phyloP scores from a whole-genome alignment of 441 rosid species.

The Breynia disticha region DNA sequence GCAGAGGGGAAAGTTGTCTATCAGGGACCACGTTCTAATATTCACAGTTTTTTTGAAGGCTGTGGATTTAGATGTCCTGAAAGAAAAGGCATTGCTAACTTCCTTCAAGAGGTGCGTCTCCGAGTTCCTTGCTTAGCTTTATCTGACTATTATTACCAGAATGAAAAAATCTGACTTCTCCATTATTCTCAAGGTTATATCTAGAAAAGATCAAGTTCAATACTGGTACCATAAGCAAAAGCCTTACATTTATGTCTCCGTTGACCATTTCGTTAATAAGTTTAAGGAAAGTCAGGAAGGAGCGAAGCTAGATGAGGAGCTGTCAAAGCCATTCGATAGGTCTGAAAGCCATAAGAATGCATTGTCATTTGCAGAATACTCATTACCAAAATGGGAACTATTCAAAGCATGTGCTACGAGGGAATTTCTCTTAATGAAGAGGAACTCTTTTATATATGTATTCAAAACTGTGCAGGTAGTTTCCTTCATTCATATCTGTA shows the following conservation, averaged over 20 bases:
- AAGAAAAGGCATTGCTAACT: slow-evolving; percentile 39
- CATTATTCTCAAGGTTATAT: slow-evolving; percentile 30
- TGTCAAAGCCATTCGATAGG: slow-evolving; percentile 26
- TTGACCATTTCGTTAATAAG: slow-evolving; percentile 24
- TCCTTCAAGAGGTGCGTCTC: slow-evolving; percentile 29
- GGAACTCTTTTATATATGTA: slow-evolving; percentile 37
- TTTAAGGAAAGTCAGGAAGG: slow-evolving; percentile 28
- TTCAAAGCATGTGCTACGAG: slow-evolving; percentile 34
- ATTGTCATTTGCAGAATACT: slow-evolving; percentile 25
- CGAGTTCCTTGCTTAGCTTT: neutral
- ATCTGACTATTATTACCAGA: neutral
- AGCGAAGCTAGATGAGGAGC: slow-evolving; percentile 22
- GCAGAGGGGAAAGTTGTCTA: slow-evolving; percentile 34
- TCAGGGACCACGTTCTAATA: slow-evolving; percentile 26
- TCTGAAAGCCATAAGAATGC: slow-evolving; percentile 20
- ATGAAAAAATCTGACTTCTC: neutral
- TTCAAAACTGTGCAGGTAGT: slow-evolving; percentile 39
- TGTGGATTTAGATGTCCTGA: slow-evolving; percentile 31
- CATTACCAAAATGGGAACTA: slow-evolving; percentile 37
- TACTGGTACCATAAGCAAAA: slow-evolving; percentile 26
- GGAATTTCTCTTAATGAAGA: slow-evolving; percentile 46
- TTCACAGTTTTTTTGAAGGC: slow-evolving; percentile 27
- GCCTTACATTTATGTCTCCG: slow-evolving; percentile 30
- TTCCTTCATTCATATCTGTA: neutral
- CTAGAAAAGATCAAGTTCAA: slow-evolving; percentile 47